Evolutionary conservation across 2,329 filamentous ascomycete species (phyloP).

Genomic region (Cladosporium cucumerinum): DNA sequence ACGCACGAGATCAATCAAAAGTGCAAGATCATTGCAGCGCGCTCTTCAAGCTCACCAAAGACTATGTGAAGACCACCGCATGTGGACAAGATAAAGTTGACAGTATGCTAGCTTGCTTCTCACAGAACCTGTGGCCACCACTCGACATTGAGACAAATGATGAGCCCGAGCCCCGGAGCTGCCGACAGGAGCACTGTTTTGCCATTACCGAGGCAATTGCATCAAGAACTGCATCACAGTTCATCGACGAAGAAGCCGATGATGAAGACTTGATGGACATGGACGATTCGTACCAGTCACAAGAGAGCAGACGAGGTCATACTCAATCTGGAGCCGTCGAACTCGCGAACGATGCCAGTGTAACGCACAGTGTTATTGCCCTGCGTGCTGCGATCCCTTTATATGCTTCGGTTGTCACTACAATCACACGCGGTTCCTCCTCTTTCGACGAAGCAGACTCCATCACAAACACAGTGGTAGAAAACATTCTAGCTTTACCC

Average conservation of each 20-base stretch:
- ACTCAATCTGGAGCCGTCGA: conserved; percentile 37
- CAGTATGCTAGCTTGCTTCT: conserved; percentile 19
- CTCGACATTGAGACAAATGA: not conserved
- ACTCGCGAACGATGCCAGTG: conserved; percentile 45
- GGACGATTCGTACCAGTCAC: conserved; percentile 62
- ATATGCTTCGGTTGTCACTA: conserved; percentile 23
- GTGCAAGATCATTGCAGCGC: conserved; percentile 27
- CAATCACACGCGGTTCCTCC: not conserved
- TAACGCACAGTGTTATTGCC: conserved; percentile 21
- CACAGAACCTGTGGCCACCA: conserved; percentile 11
- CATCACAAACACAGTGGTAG: conserved; percentile 17
- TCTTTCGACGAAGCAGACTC: not conserved
- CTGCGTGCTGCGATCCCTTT: conserved; percentile 24
- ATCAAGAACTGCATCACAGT: conserved; percentile 31
- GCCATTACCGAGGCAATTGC: conserved; percentile 18
- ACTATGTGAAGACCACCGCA: conserved; percentile 36
- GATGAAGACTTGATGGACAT: conserved; percentile 58
- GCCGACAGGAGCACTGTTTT: conserved; percentile 21
- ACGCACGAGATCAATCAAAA: conserved; percentile 27
- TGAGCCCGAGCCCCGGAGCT: not conserved
- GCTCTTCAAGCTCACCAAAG: conserved; percentile 33
- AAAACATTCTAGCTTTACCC: conserved; percentile 27
- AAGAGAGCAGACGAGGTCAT: conserved; percentile 48
- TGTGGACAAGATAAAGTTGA: conserved; percentile 45
- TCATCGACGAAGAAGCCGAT: conserved; percentile 41